Evolutionary conservation across 225 moss, liverwort and hornwort genomes (phyloP), one percentile per base, ranked within the genome.

Genomic region (Climacium dendroides): DNA sequence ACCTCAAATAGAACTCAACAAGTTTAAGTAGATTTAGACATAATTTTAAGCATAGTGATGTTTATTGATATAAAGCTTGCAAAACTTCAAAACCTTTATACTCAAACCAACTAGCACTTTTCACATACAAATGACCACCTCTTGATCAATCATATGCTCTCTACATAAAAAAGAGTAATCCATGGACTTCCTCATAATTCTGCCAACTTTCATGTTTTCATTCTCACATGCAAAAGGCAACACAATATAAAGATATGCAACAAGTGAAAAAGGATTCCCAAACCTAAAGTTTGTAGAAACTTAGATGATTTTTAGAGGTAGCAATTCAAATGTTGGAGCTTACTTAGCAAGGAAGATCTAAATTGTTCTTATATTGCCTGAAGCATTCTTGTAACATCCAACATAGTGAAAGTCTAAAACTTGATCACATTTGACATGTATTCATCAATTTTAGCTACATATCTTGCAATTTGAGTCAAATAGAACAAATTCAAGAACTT

Each of bases 1-100:
- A 66, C n/a, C 2, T 37, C 12, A 22, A 3, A 11, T 37, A 66
- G 22, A 37, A n/a, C 2, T 0, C 6, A 0, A n/a, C 6, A 66
- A 66, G 1, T 66, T 37, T 20, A 66, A 6, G 19, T 20, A 6
- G 6, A 66, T 9, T 66, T 10, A 6, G 66, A 66, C 66, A 20
- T 66, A 4, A 22, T 22, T 37, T 12, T 23, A 22, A 37, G 23
- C 4, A 63, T 32, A 63, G 0, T 32, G 63, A 63, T 63, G 5
- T 37, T 67, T 5, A 3, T 22, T 37, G 37, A 10, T 67, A 12
- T 23, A 22, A 67, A 66, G 23, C 7, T 1, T n/a, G 6, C 11
- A 1, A 37, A 66, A 22, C 66, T 37, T 67, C 37, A 67, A 67
- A 37, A 22, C 4, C 0, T 37, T 3, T 11, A n/a, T 66, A 11